Evolutionary conservation across 345 rosid species (phyloP), one percentile per base, ranked within the genome.

Genomic region (Linum tenue): DNA sequence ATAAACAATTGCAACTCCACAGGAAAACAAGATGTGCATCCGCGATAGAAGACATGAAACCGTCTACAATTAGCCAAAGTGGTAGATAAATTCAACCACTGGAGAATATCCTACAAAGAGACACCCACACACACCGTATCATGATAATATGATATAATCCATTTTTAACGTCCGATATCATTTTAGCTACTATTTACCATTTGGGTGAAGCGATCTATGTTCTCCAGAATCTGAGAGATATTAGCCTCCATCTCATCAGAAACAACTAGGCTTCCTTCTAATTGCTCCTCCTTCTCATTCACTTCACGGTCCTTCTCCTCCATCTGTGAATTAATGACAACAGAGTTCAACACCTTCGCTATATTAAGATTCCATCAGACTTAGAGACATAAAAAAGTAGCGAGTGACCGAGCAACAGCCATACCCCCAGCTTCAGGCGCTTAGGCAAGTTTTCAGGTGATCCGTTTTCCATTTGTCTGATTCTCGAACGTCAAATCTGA

Each of bases 211-310:
- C 77, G 81, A 37, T 88, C 92, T 39, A 90, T 90, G 79, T 82
- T 90, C 22, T 94, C 87, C 56, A 80, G 74, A 75, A 90, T 77
- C 41, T 80, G 81, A 71, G 80, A 37, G 69, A 88, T 82, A 64
- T 68, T 78, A 56, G 75, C 82, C 60, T 90, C 91, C 83, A 88
- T 82, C 76, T 90, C 99, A 67, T 86, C 97, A 66, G 96, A 94
- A 42, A 79, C 92, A 50, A 64, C 73, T 50, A 75, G 48, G 51
- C 70, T 74, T 2, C 80, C 51, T 75, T 88, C 88, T 11, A 74
- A 64, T 76, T 81, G 88, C 72, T 85, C 88, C 38, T 72, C 85
- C 68, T 79, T 90, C 53, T 37, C 67, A 42, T 67, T 70, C 70
- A 80, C 85, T 37, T 83, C 79, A 55, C 64, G 74, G 2, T n/a